Evolutionary conservation across 495 filamentous ascomycete genomes (phyloP), one percentile per base, ranked within the genome.

Genomic region (Lasiosphaeria ovina): DNA sequence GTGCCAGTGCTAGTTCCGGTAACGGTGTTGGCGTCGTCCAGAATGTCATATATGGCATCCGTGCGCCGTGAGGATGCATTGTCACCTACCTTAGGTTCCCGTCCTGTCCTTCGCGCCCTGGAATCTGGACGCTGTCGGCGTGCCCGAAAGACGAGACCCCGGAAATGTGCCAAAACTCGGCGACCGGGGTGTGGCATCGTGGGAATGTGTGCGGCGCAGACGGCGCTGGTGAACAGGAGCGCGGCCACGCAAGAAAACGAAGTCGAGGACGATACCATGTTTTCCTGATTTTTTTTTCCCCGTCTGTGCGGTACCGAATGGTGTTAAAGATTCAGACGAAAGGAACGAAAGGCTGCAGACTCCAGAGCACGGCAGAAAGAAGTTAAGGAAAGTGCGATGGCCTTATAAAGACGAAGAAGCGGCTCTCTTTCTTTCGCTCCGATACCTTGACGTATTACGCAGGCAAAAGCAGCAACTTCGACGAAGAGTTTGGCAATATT

Each of bases 201-300:
- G 1, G 33, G 33, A 34, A 54, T 38, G 51, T 32, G n/a, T 33
- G 50, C 33, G 17, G 51, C 51, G 16, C 4, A 36, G 4, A 34
- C 51, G 4, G 35, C 51, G 33, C 38, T 54, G 33, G 51, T 54
- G 51, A 54, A 54, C 17, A 54, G 33, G 14, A 54, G 51, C 2
- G 51, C 33, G 51, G 51, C 10, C 11, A 54, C 24, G 51, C 42
- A 45, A 10, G 42, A 45, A n/a, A 45, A 45, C 16, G 42, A 45
- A 6, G 42, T 10, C n/a, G n/a, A n/a, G n/a, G n/a, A n/a, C 4
- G 42, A 45, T 45, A n/a, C 42, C 42, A 45, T 45, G 4, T 45
- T 45, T 6, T 12, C 38, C 12, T 6, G 38, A n/a, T n/a, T n/a
- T 45, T 45, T 10, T 10, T 45, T 10, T 6, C 16, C 11, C 3